A percentile compares a stretch with the other conserved stretches of the same genome.
phyloP scores from a whole-genome alignment of 2,329 filamentous ascomycete genomes.

The Phaeosphaeriaceae sp. region DNA sequence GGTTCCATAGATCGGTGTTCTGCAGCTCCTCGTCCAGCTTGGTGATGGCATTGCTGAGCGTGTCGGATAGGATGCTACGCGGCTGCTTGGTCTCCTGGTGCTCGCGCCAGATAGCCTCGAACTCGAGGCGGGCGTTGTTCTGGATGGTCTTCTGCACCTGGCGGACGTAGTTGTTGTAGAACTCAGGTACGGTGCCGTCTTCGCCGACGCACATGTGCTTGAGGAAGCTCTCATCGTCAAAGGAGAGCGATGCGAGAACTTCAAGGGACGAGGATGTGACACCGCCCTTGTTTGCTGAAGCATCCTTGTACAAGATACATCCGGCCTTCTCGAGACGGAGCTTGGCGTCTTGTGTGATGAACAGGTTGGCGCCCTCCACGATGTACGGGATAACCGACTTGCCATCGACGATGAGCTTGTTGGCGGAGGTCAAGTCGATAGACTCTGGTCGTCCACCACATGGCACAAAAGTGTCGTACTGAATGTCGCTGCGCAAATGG shows the following conservation, averaged over 20 bases:
- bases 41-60: slow-evolving; percentile 91
- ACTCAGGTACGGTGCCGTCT: slow-evolving; percentile 79
- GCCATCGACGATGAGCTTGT: slow-evolving; percentile 87
- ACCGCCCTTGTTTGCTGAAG: slow-evolving; percentile 97
- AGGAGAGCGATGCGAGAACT: slow-evolving; percentile 91
- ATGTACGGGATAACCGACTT: slow-evolving; percentile 91
- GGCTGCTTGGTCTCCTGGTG: slow-evolving; percentile 80
- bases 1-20: slow-evolving; percentile 88
- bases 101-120: slow-evolving; percentile 98
- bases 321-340: slow-evolving; percentile 93
- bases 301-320: slow-evolving; percentile 95
- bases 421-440: slow-evolving; percentile 88
- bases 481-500: slow-evolving; percentile 77
- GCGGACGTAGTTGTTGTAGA: slow-evolving; percentile 93
- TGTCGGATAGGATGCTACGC: slow-evolving; percentile 88
- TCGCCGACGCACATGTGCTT: slow-evolving; percentile 91
- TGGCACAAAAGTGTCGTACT: slow-evolving; percentile 90
- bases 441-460: slow-evolving; percentile 97
- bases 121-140: slow-evolving; percentile 90
- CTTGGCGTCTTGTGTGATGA: slow-evolving; percentile 98
- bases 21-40: slow-evolving; percentile 95
- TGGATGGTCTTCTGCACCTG: slow-evolving; percentile 90
- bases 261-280: slow-evolving; percentile 97
- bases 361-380: slow-evolving; percentile 96
- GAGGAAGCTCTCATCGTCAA: slow-evolving; percentile 87